Evolutionary conservation across 73 alveolate genomes (phyloP), one percentile per base, ranked within the genome.

Genomic region (Stentor roeselii): DNA sequence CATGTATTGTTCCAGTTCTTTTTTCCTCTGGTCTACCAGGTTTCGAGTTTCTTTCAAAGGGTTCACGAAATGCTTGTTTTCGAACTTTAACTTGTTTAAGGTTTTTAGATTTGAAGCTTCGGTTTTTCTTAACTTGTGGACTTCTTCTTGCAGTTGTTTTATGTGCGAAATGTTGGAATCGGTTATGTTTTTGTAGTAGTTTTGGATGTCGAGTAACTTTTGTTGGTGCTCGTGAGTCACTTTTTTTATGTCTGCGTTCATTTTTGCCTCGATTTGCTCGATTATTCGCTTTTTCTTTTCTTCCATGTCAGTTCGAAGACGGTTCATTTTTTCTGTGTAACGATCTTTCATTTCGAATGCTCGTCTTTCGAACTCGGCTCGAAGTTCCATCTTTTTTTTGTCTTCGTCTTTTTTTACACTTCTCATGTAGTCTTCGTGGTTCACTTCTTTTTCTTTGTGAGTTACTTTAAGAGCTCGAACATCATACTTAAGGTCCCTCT

Each of bases 401-500:
- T 94, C 97, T 75, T 95, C 92, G 58, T 96, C 99, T 77, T 96
- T 94, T 77, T 93, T 96, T 6, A 97, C 88, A 4, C 99, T 98
- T 85, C 95, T 95, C 39, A 97, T 87, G 80, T 94, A 97, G 78
- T 97, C 99, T 60, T 90, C 82, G 60, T 97, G 97, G 41, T 96
- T 84, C 59, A 97, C 93, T 86, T 95, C 99, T 90, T 95, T 95
- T 86, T 97, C 99, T 88, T 97, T 97, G 87, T 86, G 77, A 92
- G 91, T 82, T 41, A 95, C 97, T 36, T 95, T 94, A 21, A 94
- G 92, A 34, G 99, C 90, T 59, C 99, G 82, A 31, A 95, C 95
- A 78, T 97, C 99, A 41, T 95, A 92, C 86, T 97, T 97, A 36
- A 92, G 92, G 87, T 95, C 99, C 91, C 98, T 88, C 85, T 95